Percentiles rank a stretch among this genome's conserved stretches.
phyloP scores from a whole-genome alignment of 2,329 filamentous ascomycete species.

The Curvularia sp. region DNA sequence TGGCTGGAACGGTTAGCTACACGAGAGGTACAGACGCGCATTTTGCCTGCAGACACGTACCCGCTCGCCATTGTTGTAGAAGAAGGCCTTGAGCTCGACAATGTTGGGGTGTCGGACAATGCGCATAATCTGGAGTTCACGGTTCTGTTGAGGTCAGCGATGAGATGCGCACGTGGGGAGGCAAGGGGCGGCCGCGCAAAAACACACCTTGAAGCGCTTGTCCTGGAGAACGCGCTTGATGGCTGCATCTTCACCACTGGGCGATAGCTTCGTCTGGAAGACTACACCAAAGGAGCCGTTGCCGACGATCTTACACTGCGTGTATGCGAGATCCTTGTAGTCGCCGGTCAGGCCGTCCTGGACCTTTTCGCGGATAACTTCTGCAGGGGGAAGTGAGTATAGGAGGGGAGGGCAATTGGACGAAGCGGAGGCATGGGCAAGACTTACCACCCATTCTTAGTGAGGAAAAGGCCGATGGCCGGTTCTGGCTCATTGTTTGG shows the following conservation, averaged over 20 bases:
- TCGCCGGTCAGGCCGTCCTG: slow-evolving; percentile 98
- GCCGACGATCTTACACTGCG: slow-evolving; percentile 98
- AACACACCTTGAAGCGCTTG: slow-evolving; percentile 95
- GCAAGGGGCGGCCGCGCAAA: slow-evolving; percentile 22
- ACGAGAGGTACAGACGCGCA: slow-evolving; percentile 21
- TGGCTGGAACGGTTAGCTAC: slow-evolving; percentile 44
- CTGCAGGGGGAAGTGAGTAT: slow-evolving; percentile 60
- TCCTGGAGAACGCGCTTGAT: slow-evolving; percentile 99
- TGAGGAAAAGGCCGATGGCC: slow-evolving; percentile 85
- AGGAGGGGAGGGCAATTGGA: slow-evolving; percentile 8
- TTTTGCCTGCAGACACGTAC: slow-evolving; percentile 62
- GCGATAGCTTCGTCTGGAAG: slow-evolving; percentile 97
- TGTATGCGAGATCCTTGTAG: slow-evolving; percentile 96
- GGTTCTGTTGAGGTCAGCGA: slow-evolving; percentile 71
- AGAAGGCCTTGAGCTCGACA: slow-evolving; percentile 98
- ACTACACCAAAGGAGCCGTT: slow-evolving; percentile 99
- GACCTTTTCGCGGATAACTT: slow-evolving; percentile 98
- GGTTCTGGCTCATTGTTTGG: slow-evolving; percentile 81
- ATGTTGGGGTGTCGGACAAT: slow-evolving; percentile 99
- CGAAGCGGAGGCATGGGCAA: background rate
- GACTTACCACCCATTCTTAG: slow-evolving; percentile 96
- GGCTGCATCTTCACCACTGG: slow-evolving; percentile 96
- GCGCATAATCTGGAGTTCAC: slow-evolving; percentile 99
- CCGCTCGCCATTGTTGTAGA: slow-evolving; percentile 98
- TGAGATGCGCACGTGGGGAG: slow-evolving; percentile 9